phyloP scores from a whole-genome alignment of 176 grass and related monocot genomes.

The Canna indica region DNA sequence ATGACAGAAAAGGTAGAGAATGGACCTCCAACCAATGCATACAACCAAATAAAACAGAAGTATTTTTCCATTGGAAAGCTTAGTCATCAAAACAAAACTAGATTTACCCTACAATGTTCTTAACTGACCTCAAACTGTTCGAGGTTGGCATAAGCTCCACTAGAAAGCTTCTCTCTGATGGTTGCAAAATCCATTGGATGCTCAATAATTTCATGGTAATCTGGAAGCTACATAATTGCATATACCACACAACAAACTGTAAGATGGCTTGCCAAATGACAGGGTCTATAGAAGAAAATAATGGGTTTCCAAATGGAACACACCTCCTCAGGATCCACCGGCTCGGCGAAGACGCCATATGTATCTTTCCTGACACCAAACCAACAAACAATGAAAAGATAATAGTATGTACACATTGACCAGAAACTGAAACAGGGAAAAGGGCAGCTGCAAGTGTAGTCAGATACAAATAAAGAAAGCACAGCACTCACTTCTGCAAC shows the following conservation, averaged over 20 bases:
- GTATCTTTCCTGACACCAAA: constrained; percentile 82
- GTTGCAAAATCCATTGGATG: constrained; percentile 97
- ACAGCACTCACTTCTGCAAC: constrained; percentile 89
- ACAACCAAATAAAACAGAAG: no score
- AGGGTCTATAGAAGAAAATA: neutral
- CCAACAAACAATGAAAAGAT: constrained; percentile 16
- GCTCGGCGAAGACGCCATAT: constrained; percentile 78
- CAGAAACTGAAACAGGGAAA: neutral
- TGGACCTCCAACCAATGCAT: neutral
- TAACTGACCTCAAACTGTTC: constrained; percentile 88
- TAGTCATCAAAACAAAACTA: constrained; percentile 5
- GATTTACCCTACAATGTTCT: neutral
- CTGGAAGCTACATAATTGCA: constrained; percentile 73
- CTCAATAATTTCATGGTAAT: constrained; percentile 90
- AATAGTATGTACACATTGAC: neutral
- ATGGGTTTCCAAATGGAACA: constrained; percentile 11
- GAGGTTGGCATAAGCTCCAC: constrained; percentile 51
- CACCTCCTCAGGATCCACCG: constrained; percentile 89
- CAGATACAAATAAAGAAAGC: constrained; percentile 13
- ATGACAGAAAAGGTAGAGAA: neutral
- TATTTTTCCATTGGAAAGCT: neutral
- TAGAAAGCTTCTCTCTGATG: constrained; percentile 58
- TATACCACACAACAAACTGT: no score
- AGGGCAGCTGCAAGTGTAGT: neutral
- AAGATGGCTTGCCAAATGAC: no score